Evolutionary conservation across 352 stramenopile species (phyloP), one percentile per base, ranked within the genome.

Genomic region (Phytophthora syringae): DNA sequence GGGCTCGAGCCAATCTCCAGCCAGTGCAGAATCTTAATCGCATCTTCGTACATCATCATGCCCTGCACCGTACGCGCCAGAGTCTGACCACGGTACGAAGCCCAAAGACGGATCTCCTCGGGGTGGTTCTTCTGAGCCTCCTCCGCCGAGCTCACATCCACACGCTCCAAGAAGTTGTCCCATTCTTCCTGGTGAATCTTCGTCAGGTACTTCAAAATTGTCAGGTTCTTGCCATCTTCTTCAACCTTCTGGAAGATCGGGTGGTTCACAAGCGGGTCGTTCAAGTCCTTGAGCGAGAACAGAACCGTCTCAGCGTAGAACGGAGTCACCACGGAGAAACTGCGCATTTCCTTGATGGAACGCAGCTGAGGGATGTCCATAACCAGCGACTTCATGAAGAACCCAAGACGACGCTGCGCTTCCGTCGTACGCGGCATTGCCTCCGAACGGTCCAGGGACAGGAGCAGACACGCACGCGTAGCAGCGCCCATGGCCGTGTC

Each of bases 11-110:
- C 86, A 52, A 94, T 92, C 53, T 94, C 86, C 45, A 94, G 60
- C 86, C 86, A 94, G 64, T 94, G 86, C 27, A 94, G 36, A 49
- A 95, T 92, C 72, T 93, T 95, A 60, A 95, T 93, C 20, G 85
- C 85, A 52, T 93, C 85, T 61, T 93, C 84, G 48, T 95, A 95
- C 71, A 93, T 82, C 84, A 93, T 93, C 84, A 95, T 93, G 15
- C 86, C 86, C 45, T 92, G 84, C 25, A 93, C 84, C 1, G 86
- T 93, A 59, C 86, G 83, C 13, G 83, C 77, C 20, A 95, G 69
- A 27, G 86, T 95, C 58, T 95, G 86, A 18, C 84, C 84, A 53
- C 86, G 84, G 71, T 90, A 93, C 37, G 84, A 93, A 7, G 86
- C 84, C 86, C 86, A 95, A 22, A 93, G 48, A 64, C 84, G 83